Base-by-base conservation (phyloP, 2,329 filamentous ascomycete genomes). In the Penicillium sp. region DNA sequence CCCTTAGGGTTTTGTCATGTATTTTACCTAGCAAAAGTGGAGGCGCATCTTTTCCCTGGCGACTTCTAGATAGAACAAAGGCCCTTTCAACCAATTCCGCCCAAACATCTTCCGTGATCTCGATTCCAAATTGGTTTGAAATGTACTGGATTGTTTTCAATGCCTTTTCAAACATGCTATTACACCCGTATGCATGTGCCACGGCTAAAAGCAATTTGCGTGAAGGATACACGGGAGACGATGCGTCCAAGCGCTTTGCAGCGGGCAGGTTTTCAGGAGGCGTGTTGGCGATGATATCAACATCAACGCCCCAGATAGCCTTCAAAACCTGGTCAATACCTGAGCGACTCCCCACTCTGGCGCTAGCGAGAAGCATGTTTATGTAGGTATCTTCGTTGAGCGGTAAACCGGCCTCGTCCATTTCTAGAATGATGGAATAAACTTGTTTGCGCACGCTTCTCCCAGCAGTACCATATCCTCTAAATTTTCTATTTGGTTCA, bases 131-230 rank as follows among this genome's bases (percentile, higher is more conserved):
- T 6, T 75, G 74, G 1, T 72, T 72, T 0, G 88, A 86, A 48
- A 92, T 68, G 62, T 82, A 82, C 58, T 88, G 80, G 12, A 91
- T 72, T 0, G 88, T 65, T 42, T 81, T 77, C 24, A 87, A 65
- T 12, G 83, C 88, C 1, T 79, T 75, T 0, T 77, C 67, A 3
- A 91, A 77, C 55, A 86, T 78, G 48, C 82, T 85, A 69, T 87
- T 89, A 59, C 79, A 80, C n/a, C 87, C 82, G 60, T 87, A 89
- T 1, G 79, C 76, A 65, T 90, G 85, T 5, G 87, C 86, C n/a
- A 92, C 73, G 8, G 86, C 81, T 55, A 82, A 77, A 21, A 93
- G 77, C 0, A 92, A 76, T 2, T 76, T 74, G 7, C 68, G 60
- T 0, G 81, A 83, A 2, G 90, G 89, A 51, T 77, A 74, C 30